These are phyloP conservation scores for Tephrocybe sp. DNA, from an alignment of 768 basidiomycete species.

Conservation along the genomic window DNA sequence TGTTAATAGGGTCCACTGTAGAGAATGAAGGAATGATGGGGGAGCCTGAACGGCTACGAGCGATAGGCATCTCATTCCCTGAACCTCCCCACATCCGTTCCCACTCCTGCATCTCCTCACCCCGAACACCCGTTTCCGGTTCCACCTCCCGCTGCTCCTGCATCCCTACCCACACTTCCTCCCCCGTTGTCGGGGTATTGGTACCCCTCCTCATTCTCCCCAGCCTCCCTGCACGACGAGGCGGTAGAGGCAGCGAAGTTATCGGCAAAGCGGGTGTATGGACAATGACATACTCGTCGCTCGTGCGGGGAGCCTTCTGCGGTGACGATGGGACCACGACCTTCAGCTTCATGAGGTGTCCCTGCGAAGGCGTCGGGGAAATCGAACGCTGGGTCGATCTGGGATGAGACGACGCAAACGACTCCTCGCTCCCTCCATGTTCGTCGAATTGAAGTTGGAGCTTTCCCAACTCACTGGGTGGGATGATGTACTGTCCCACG, in stretches of 20 bases:
- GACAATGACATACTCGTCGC: slow-evolving; percentile 34
- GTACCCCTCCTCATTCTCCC: slow-evolving; percentile 7
- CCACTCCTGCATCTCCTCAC: slow-evolving; percentile 6
- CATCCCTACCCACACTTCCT: background rate
- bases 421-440: background rate
- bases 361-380: background rate
- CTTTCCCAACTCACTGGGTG: slow-evolving; percentile 54
- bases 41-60: slow-evolving; percentile 22
- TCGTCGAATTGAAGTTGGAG: slow-evolving; percentile 23
- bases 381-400: background rate
- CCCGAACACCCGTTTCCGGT: background rate
- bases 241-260: slow-evolving; percentile 40
- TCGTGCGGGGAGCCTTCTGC: background rate
- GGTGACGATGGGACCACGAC: slow-evolving; percentile 3
- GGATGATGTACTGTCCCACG: slow-evolving; percentile 48
- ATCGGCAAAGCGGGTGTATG: slow-evolving; percentile 34
- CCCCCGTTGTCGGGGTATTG: background rate
- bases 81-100: slow-evolving; percentile 8
- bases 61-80: background rate
- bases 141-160: background rate
- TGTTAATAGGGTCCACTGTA: slow-evolving; percentile 43
- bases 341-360: slow-evolving; percentile 7
- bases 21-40: slow-evolving; percentile 54
- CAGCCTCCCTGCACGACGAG: slow-evolving; percentile 23
- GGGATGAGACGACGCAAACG: background rate